Conservation (phyloP, 176 grass and related monocot species). For the Typha latifolia region DNA sequence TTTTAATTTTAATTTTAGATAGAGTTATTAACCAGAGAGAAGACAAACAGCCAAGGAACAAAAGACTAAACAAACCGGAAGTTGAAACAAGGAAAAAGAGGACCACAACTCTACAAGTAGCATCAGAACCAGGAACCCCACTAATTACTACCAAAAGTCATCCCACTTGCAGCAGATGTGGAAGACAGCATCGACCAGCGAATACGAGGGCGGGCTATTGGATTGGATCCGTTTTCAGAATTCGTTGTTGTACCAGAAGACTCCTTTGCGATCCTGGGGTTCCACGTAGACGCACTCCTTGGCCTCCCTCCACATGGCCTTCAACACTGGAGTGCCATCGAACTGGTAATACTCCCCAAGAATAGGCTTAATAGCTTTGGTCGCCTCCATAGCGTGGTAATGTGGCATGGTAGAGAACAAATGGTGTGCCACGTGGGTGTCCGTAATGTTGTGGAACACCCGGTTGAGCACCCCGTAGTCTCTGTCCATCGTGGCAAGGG, state of each 20-base stretch:
- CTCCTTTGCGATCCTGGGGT: conserved; percentile 46
- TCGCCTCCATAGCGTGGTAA: conserved; percentile 96
- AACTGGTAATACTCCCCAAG: conserved; percentile 89
- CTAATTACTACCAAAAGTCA: no score
- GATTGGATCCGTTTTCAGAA: conserved; percentile 25
- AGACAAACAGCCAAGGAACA: no score
- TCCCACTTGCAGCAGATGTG: no score
- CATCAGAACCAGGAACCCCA: no score
- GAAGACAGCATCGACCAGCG: no score
- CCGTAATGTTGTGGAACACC: conserved; percentile 95
- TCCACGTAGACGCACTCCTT: conserved; percentile 80
- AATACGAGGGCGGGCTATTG: no score
- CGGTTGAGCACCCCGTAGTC: conserved; percentile 90
- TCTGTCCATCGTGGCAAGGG: conserved; percentile 80
- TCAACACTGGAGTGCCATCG: conserved; percentile 49
- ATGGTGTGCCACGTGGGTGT: conserved; percentile 95
- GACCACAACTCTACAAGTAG: no score
- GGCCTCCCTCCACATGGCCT: conserved; percentile 76
- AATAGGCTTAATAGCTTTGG: conserved; percentile 74
- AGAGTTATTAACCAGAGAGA: no score
- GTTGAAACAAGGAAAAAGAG: no score
- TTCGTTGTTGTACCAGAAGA: conserved; percentile 94
- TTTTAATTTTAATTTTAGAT: no score
- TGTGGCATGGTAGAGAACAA: conserved; percentile 98
- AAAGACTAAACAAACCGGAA: no score